Evolutionary conservation across 805 yeast species (phyloP).

Genomic region (Brettanomyces sp.): DNA sequence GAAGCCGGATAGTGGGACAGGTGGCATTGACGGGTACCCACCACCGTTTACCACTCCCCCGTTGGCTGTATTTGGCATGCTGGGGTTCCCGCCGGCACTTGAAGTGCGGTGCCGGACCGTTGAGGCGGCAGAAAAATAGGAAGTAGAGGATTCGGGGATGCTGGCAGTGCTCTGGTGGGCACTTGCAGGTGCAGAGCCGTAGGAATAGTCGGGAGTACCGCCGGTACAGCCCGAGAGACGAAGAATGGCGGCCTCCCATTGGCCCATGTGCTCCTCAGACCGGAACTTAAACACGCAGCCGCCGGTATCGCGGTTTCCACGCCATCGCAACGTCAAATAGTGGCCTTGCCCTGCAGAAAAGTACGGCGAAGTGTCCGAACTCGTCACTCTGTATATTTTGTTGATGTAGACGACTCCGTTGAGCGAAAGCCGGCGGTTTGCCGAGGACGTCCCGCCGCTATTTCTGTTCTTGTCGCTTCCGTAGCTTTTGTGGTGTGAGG

Average conservation of each 20-base stretch:
- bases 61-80: conserved; percentile 4
- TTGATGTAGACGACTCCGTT: conserved; percentile 24
- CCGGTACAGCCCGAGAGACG: conserved; percentile 23
- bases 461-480: neutral
- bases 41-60: neutral
- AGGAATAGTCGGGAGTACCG: neutral
- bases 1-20: neutral
- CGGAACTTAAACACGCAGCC: conserved; percentile 73
- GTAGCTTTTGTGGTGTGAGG: conserved; percentile 1
- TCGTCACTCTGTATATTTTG: conserved; percentile 17
- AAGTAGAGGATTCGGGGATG: conserved; percentile 4
- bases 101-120: no score
- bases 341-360: conserved; percentile 32
- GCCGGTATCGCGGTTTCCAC: conserved; percentile 82
- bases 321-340: conserved; percentile 63
- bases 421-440: conserved; percentile 14
- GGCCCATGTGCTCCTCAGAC: conserved; percentile 72
- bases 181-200: neutral
- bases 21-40: neutral
- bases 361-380: conserved; percentile 23
- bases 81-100: neutral
- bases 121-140: no score
- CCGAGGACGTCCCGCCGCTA: neutral
- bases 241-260: conserved; percentile 70
- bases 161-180: conserved; percentile 4